Evolutionary conservation across 495 filamentous ascomycete genomes (phyloP).

Genomic region (Cercophora scortea): DNA sequence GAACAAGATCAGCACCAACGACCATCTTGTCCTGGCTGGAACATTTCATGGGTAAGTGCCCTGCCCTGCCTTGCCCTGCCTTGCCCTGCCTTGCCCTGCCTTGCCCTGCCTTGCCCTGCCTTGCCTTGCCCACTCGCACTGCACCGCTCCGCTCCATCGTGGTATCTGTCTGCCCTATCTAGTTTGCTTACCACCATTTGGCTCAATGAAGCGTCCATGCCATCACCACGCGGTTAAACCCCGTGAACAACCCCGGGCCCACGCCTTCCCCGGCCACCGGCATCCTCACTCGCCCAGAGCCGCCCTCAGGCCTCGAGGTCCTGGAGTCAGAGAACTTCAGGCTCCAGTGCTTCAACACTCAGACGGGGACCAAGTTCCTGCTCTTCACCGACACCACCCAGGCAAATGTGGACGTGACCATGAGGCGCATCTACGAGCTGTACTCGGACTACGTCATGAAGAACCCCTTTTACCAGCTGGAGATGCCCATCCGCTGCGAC

Average conservation of each 20-base stretch:
- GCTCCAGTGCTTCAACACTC: slow-evolving; percentile 87
- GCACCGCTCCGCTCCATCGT: too few relatives aligned
- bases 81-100: slow-evolving; percentile 1
- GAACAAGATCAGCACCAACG: slow-evolving; percentile 83
- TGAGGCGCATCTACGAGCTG: slow-evolving; percentile 82
- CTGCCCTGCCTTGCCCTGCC: slow-evolving; percentile 1
- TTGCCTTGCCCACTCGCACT: not conserved
- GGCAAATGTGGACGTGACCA: slow-evolving; percentile 73
- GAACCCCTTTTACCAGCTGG: slow-evolving; percentile 95
- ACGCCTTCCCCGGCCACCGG: slow-evolving; percentile 42
- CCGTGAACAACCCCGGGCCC: slow-evolving; percentile 35
- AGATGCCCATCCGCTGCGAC: slow-evolving; percentile 96
- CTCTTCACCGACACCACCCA: slow-evolving; percentile 91
- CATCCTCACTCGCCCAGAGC: slow-evolving; percentile 43
- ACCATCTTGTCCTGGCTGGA: slow-evolving; percentile 93
- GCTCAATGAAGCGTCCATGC: slow-evolving; percentile 62
- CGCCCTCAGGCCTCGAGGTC: slow-evolving; percentile 71
- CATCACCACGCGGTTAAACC: slow-evolving; percentile 74
- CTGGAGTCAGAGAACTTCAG: slow-evolving; percentile 88
- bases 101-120: not conserved
- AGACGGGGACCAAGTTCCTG: slow-evolving; percentile 92
- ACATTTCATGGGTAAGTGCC: slow-evolving; percentile 79
- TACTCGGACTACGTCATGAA: slow-evolving; percentile 99
- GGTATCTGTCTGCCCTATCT: too few relatives aligned
- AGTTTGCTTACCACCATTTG: not conserved